Evolutionary conservation across 306 rosid species (phyloP).

Genomic region (Quercus bicolor): DNA sequence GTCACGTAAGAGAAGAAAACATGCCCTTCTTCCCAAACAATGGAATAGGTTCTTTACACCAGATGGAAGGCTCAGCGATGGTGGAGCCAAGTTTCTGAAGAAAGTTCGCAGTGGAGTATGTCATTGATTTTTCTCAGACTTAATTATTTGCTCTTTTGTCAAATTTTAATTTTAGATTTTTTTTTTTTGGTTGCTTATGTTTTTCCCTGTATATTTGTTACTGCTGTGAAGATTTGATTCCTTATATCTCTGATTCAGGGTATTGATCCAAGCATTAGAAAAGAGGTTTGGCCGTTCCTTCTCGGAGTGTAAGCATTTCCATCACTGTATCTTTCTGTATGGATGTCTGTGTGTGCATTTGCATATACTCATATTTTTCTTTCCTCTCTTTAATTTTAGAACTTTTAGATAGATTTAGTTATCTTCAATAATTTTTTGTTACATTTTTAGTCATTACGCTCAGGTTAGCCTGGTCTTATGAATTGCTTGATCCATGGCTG

Average conservation of each 20-base stretch:
- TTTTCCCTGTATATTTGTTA: conserved; percentile 5
- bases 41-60: conserved; percentile 75
- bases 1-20: conserved; percentile 95
- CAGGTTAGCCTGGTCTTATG: neutral
- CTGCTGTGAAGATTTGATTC: neutral
- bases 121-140: conserved; percentile 17
- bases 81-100: conserved; percentile 81
- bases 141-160: conserved; percentile 1
- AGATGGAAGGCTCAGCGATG: conserved; percentile 80
- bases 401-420: neutral
- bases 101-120: conserved; percentile 98
- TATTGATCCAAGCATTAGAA: conserved; percentile 83
- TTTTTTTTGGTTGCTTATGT: conserved; percentile 8
- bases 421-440: neutral
- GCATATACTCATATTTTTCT: neutral
- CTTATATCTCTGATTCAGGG: conserved; percentile 55
- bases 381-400: neutral
- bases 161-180: conserved; percentile 2
- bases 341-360: neutral
- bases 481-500: neutral
- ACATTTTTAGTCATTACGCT: neutral
- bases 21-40: conserved; percentile 65
- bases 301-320: conserved; percentile 88
- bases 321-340: neutral
- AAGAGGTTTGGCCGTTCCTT: conserved; percentile 97